Evolutionary conservation across 108 stramenopile genomes (phyloP).

Genomic region (Nannochloropsis granulata): DNA sequence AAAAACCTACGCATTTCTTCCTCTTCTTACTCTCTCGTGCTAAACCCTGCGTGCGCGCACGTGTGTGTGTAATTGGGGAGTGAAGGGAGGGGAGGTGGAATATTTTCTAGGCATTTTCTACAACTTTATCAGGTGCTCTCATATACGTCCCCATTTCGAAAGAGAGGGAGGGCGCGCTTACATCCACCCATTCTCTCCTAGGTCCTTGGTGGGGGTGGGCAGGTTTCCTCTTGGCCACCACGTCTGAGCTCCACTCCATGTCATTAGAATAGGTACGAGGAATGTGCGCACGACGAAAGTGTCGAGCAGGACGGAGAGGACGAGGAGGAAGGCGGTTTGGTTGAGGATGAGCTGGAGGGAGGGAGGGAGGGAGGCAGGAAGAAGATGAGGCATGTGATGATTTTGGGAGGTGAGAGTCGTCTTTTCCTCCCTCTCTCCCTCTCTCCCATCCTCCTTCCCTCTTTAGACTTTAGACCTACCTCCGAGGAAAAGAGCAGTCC

Average conservation of each 20-base stretch:
- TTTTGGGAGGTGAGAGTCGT: not conserved
- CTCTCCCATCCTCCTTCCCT: not conserved
- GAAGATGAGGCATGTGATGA: not conserved
- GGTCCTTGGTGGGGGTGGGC: not conserved
- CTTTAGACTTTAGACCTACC: not conserved
- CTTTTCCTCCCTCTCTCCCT: not conserved
- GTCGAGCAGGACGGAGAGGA: slow-evolving; percentile 36
- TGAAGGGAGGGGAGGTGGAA: too few species aligned
- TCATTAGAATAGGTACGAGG: slow-evolving; percentile 27
- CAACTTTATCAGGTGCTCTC: too few species aligned
- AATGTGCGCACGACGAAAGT: slow-evolving; percentile 40
- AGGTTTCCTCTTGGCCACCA: not conserved
- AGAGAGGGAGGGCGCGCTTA: not conserved
- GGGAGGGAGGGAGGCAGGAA: not conserved
- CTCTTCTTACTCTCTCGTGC: too few species aligned
- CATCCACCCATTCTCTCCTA: not conserved
- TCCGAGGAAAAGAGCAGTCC: slow-evolving; percentile 25
- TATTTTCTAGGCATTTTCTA: too few species aligned
- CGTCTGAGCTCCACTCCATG: not conserved
- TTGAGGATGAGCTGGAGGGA: slow-evolving; percentile 13
- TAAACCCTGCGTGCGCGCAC: too few species aligned
- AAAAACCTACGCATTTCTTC: too few species aligned
- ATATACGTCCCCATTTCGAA: too few species aligned
- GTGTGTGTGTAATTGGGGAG: too few species aligned
- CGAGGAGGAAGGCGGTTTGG: slow-evolving; percentile 38